A percentile compares a stretch with the other conserved stretches of the same genome.
Evolutionary conservation across 768 basidiomycete genomes (phyloP).

Genomic region (Tremella yokohamensis): DNA sequence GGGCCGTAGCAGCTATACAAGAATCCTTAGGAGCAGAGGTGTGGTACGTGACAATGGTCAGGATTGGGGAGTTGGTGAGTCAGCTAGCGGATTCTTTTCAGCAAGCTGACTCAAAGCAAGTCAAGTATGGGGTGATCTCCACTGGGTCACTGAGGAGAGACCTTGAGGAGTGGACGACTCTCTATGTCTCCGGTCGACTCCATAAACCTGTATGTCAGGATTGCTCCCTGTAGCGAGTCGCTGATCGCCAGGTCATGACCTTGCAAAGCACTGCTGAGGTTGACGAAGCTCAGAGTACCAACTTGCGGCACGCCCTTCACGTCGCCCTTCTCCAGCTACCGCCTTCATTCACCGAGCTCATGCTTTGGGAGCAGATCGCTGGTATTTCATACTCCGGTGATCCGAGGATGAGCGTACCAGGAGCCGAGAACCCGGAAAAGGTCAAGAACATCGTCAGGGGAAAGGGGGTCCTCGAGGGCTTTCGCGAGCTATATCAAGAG

Average conservation of each 20-base stretch:
- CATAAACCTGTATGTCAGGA: slow-evolving; percentile 75
- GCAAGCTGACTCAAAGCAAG: slow-evolving; percentile 57
- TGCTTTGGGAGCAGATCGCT: slow-evolving; percentile 80
- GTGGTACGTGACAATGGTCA: slow-evolving; percentile 93
- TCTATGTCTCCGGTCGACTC: slow-evolving; percentile 93
- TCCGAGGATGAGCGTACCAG: slow-evolving; percentile 80
- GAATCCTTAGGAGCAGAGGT: slow-evolving; percentile 65
- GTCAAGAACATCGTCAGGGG: slow-evolving; percentile 86
- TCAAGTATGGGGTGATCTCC: slow-evolving; percentile 96
- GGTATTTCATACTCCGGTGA: slow-evolving; percentile 72
- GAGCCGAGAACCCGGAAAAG: slow-evolving; percentile 90
- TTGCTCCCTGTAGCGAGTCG: background rate
- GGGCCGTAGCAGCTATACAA: slow-evolving; percentile 75
- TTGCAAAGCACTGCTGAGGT: slow-evolving; percentile 46
- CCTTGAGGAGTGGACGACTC: slow-evolving; percentile 82
- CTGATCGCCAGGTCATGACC: slow-evolving; percentile 9
- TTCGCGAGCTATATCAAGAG: slow-evolving; percentile 74
- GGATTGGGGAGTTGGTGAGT: slow-evolving; percentile 76
- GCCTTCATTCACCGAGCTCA: slow-evolving; percentile 76
- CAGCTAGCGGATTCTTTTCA: background rate
- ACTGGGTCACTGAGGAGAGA: slow-evolving; percentile 85
- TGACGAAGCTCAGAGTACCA: slow-evolving; percentile 85
- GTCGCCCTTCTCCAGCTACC: slow-evolving; percentile 77
- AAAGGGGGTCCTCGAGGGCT: slow-evolving; percentile 65
- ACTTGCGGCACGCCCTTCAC: slow-evolving; percentile 82